A percentile compares a stretch with the other conserved stretches of the same genome.
These are phyloP conservation scores for Aspergillus kassunensis DNA, from an alignment of 495 filamentous ascomycete genomes.

Conservation along the genomic window DNA sequence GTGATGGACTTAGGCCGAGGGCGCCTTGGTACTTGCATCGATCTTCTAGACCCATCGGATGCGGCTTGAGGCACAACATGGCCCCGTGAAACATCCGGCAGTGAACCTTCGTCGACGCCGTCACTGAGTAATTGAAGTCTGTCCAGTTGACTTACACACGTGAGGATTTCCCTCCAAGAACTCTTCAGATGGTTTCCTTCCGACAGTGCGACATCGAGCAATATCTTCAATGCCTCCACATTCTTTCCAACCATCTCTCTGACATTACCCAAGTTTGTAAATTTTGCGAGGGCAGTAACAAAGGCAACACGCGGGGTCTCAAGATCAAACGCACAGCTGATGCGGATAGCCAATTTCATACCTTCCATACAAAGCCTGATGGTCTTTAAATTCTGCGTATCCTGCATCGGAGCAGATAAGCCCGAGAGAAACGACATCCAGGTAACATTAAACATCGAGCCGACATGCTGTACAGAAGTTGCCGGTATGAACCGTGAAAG, in stretches of 20 bases:
- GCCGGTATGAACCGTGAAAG: conserved; percentile 82
- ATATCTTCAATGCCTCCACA: conserved; percentile 82
- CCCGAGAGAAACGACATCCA: conserved; percentile 99
- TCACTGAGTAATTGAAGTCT: conserved; percentile 91
- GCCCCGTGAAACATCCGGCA: conserved; percentile 88
- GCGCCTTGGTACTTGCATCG: conserved; percentile 60
- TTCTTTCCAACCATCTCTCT: conserved; percentile 96
- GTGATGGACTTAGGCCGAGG: conserved; percentile 62
- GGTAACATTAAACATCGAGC: conserved; percentile 97
- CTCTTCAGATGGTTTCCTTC: conserved; percentile 85
- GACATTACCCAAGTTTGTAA: conserved; percentile 92
- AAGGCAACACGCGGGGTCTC: conserved; percentile 90
- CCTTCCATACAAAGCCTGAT: conserved; percentile 92
- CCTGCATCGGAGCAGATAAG: conserved; percentile 84
- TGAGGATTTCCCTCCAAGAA: conserved; percentile 93
- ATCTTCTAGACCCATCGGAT: conserved; percentile 53
- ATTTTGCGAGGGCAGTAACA: conserved; percentile 86
- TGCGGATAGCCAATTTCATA: conserved; percentile 85
- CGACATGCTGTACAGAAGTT: conserved; percentile 88
- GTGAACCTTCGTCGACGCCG: conserved; percentile 85
- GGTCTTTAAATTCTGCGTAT: conserved; percentile 84
- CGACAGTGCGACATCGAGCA: conserved; percentile 86
- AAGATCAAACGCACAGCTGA: conserved; percentile 90
- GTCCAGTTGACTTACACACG: conserved; percentile 94
- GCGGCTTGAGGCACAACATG: conserved; percentile 59